Conservation (phyloP, 1,139 yeast species). For the Hanseniaspora sp. region DNA sequence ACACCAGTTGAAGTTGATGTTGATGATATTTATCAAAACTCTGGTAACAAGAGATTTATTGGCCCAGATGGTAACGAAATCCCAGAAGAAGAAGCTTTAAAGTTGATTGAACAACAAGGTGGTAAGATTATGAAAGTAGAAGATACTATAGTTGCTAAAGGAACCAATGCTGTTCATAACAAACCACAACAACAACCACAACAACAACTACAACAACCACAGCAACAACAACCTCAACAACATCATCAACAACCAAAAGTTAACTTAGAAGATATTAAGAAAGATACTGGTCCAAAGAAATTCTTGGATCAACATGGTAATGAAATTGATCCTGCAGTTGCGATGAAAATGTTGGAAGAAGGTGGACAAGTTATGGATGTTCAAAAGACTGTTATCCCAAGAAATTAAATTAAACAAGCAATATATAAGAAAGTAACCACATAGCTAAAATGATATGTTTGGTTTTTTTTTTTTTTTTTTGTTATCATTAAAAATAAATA, state of each 20-base stretch:
- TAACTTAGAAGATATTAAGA: slow-evolving; percentile 32
- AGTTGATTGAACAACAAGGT: slow-evolving; percentile 22
- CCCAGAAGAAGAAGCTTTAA: slow-evolving; percentile 22
- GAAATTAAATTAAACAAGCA: neutral
- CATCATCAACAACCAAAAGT: slow-evolving; percentile 17
- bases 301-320: slow-evolving; percentile 62
- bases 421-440: neutral
- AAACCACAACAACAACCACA: neutral
- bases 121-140: slow-evolving; percentile 22
- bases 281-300: slow-evolving; percentile 67
- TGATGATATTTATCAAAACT: slow-evolving; percentile 21
- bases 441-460: neutral
- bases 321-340: slow-evolving; percentile 45
- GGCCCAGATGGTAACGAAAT: slow-evolving; percentile 25
- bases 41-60: slow-evolving; percentile 23
- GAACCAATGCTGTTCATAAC: slow-evolving; percentile 2
- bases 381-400: neutral
- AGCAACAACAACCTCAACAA: slow-evolving; percentile 11
- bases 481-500: neutral
- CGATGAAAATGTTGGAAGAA: slow-evolving; percentile 41
- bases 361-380: slow-evolving; percentile 17
- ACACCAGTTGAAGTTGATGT: slow-evolving; percentile 18
- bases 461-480: neutral
- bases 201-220: neutral
- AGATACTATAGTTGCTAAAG: slow-evolving; percentile 15